Conservation (phyloP, 169 alveolate species). For the Plasmodium vivax region DNA sequence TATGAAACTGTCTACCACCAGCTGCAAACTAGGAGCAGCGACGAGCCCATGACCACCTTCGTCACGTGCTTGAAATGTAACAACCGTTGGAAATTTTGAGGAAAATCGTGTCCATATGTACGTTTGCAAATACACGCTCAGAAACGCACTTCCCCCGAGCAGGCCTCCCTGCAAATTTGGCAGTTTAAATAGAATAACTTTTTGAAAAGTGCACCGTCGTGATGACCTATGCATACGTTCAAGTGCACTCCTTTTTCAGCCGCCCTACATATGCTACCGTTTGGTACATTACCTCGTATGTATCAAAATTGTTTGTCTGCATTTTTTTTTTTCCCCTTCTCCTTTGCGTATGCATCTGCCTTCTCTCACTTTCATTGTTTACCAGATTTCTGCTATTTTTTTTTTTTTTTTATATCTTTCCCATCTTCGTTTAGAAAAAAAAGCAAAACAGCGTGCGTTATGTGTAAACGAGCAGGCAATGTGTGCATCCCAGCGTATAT, state of each 20-base stretch:
- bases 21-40: constrained; percentile 97
- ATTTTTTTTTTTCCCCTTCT: neutral
- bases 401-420: neutral
- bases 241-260: neutral
- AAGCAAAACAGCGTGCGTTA: neutral
- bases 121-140: neutral
- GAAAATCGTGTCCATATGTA: neutral
- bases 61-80: constrained; percentile 96
- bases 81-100: constrained; percentile 93
- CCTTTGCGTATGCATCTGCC: neutral
- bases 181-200: neutral
- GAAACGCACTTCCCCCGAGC: neutral
- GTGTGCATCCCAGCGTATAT: neutral
- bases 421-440: neutral
- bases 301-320: constrained; percentile 2
- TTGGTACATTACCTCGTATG: neutral
- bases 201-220: neutral
- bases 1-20: constrained; percentile 92
- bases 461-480: neutral
- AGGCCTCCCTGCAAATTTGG: neutral
- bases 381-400: neutral
- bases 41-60: constrained; percentile 99
- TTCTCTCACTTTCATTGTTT: neutral
- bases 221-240: neutral
- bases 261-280: neutral